phyloP scores from a whole-genome alignment of 2,329 filamentous ascomycete species.

The Penicillium sp. region DNA sequence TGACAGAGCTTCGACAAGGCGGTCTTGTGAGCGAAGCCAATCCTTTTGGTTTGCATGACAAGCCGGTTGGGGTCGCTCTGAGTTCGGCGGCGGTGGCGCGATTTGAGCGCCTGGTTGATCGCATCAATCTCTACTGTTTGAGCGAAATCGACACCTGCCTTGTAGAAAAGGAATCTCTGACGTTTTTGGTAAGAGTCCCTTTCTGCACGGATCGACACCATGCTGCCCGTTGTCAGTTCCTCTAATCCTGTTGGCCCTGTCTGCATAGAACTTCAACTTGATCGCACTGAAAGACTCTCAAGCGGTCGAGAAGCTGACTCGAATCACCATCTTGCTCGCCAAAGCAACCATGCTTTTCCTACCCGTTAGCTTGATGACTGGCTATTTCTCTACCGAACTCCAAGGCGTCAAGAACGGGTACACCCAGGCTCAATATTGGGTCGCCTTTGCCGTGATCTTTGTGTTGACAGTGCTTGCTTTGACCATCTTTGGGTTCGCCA shows the following conservation, averaged over 20 bases:
- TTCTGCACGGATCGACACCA: not conserved
- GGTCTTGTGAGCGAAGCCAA: conserved; percentile 21
- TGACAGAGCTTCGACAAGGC: conserved; percentile 37
- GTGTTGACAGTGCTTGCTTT: conserved; percentile 54
- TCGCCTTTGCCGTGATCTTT: conserved; percentile 59
- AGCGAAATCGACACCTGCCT: conserved; percentile 59
- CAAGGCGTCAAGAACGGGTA: conserved; percentile 52
- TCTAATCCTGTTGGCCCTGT: not conserved
- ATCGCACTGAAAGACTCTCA: conserved; percentile 69
- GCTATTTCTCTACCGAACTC: conserved; percentile 66
- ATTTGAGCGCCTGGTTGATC: conserved; percentile 55
- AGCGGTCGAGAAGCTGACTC: conserved; percentile 64
- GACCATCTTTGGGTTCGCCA: conserved; percentile 52
- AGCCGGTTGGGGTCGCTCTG: conserved; percentile 37
- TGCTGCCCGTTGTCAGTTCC: not conserved
- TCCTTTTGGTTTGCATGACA: conserved; percentile 14
- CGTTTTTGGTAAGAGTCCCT: conserved; percentile 52
- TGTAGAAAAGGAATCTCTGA: conserved; percentile 64
- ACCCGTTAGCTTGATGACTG: conserved; percentile 67
- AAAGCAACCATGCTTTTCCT: conserved; percentile 72
- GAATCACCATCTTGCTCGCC: conserved; percentile 65
- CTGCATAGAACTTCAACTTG: conserved; percentile 64
- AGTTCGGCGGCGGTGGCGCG: conserved; percentile 49
- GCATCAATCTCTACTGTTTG: conserved; percentile 57
- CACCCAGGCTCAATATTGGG: conserved; percentile 60